Evolutionary conservation across 345 rosid species (phyloP).

Genomic region (Hevea brasiliensis): DNA sequence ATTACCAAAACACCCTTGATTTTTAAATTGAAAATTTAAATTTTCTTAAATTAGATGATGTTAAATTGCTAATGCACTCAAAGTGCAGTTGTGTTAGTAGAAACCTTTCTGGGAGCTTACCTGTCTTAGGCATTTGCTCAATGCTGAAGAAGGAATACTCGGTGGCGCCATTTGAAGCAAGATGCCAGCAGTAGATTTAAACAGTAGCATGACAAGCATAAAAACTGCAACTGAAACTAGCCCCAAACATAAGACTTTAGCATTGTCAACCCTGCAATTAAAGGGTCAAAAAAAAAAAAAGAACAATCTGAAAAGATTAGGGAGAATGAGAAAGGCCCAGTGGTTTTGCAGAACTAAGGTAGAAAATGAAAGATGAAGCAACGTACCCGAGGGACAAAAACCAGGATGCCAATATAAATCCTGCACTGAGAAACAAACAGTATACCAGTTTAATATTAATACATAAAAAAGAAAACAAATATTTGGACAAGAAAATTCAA

Average conservation of each 20-base stretch:
- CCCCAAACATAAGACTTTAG: constrained; percentile 91
- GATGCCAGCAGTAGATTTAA: constrained; percentile 71
- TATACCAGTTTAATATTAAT: constrained; percentile 35
- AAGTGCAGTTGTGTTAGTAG: no score
- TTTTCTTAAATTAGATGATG: background rate
- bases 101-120: constrained; percentile 30
- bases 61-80: background rate
- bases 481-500: background rate
- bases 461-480: constrained; percentile 4
- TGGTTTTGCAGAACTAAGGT: background rate
- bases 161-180: constrained; percentile 97
- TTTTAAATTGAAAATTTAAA: background rate
- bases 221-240: constrained; percentile 78
- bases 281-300: constrained; percentile 8
- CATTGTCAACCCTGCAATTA: constrained; percentile 76
- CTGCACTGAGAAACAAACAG: constrained; percentile 77
- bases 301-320: background rate
- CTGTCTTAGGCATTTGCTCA: constrained; percentile 92
- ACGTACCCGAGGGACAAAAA: constrained; percentile 85
- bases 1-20: no score
- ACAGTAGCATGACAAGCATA: constrained; percentile 87
- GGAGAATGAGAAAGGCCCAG: background rate
- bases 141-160: constrained; percentile 74
- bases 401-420: constrained; percentile 96
- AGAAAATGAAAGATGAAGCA: constrained; percentile 15